Conservation (phyloP, 352 stramenopile species). For the Globisporangium recalcitrans region DNA sequence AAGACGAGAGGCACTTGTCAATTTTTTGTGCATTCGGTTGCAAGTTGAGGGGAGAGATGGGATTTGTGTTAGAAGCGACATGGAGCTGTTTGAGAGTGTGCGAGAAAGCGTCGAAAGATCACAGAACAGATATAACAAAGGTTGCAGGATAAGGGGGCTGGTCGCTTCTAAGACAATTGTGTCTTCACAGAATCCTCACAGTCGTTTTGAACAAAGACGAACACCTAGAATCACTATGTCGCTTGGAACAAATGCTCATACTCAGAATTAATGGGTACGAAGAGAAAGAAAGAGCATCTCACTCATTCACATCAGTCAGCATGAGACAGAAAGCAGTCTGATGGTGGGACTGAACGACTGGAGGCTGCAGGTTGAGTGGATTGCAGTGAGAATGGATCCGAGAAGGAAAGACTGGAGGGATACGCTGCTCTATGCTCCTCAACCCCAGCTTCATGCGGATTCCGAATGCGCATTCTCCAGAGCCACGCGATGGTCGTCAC, state of each 20-base stretch:
- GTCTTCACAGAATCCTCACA: neutral
- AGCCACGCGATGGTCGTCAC: neutral
- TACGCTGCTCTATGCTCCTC: neutral
- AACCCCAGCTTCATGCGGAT: neutral
- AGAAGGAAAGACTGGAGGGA: neutral
- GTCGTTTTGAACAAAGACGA: neutral
- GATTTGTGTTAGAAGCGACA: neutral
- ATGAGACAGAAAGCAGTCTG: slow-evolving; percentile 1
- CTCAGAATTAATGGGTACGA: slow-evolving; percentile 7
- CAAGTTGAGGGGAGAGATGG: neutral
- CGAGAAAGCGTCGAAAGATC: no score
- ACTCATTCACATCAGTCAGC: neutral
- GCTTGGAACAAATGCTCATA: neutral
- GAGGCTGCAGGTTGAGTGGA: no score
- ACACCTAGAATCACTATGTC: neutral
- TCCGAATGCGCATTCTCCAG: neutral
- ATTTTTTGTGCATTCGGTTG: slow-evolving; percentile 10
- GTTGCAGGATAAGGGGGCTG: slow-evolving; percentile 3
- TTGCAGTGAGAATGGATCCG: no score
- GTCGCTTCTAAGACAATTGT: neutral
- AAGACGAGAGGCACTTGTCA: neutral
- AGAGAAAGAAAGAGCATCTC: neutral
- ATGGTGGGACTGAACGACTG: slow-evolving; percentile 1
- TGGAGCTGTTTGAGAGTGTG: no score
- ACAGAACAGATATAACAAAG: no score